Conservation (phyloP, 2,329 filamentous ascomycete genomes). For the Talaromyces funiculosus region DNA sequence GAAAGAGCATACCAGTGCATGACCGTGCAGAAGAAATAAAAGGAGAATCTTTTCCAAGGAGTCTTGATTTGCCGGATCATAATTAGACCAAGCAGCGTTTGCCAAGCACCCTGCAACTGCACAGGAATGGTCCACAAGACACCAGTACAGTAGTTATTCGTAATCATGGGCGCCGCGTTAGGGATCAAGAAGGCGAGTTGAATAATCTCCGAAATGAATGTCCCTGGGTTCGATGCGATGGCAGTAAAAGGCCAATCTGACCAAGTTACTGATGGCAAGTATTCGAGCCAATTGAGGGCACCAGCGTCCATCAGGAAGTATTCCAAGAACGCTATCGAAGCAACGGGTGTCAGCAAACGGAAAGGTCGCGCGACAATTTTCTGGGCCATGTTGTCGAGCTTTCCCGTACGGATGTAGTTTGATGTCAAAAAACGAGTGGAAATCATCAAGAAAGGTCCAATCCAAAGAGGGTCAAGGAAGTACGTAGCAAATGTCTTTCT, state of each 20-base stretch:
- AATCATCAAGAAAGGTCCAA: conserved; percentile 47
- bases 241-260: conserved; percentile 45
- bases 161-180: conserved; percentile 45
- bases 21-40: conserved; percentile 40
- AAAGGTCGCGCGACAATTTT: conserved; percentile 42
- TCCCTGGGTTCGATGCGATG: conserved; percentile 36
- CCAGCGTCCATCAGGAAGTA: conserved; percentile 46
- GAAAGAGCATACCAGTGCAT: conserved; percentile 45
- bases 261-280: conserved; percentile 44
- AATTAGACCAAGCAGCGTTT: conserved; percentile 39
- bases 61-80: conserved; percentile 43
- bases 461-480: conserved; percentile 44
- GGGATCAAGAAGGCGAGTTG: conserved; percentile 45
- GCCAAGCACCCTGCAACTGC: conserved; percentile 44
- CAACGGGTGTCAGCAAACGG: conserved; percentile 44
- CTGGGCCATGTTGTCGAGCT: conserved; percentile 40
- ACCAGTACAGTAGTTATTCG: conserved; percentile 46
- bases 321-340: conserved; percentile 39
- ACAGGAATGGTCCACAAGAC: conserved; percentile 49
- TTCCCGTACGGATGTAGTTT: conserved; percentile 39
- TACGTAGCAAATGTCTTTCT: conserved; percentile 40
- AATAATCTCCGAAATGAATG: conserved; percentile 41
- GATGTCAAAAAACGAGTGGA: conserved; percentile 43
- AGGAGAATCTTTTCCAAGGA: conserved; percentile 43
- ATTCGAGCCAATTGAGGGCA: conserved; percentile 39